Evolutionary conservation across 2,329 filamentous ascomycete genomes (phyloP).

Genomic region (Hypoxylon sp.): DNA sequence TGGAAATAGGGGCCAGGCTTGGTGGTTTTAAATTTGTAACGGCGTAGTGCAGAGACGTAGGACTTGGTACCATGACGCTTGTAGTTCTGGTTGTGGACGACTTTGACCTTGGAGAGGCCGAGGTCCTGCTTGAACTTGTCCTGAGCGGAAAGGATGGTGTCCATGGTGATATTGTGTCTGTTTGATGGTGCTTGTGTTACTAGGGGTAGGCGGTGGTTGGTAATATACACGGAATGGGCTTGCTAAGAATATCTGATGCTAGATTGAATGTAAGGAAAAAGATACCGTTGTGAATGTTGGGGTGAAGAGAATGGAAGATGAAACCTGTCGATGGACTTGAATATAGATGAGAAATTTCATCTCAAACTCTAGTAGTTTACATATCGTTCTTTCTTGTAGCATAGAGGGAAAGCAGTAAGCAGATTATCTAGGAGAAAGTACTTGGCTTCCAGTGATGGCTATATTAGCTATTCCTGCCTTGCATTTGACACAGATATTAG

Average conservation of each 20-base stretch:
- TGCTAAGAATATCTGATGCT: conserved; percentile 19
- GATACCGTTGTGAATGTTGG: conserved; percentile 6
- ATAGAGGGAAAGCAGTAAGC: conserved; percentile 6
- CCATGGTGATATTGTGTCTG: conserved; percentile 52
- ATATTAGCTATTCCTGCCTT: conserved; percentile 3
- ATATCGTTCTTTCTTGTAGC: conserved; percentile 24
- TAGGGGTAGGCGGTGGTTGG: conserved; percentile 6
- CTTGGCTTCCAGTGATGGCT: not conserved
- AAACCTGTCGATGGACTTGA: not conserved
- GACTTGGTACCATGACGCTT: conserved; percentile 72
- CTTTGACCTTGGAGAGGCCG: conserved; percentile 63
- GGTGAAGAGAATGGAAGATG: conserved; percentile 10
- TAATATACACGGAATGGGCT: conserved; percentile 24
- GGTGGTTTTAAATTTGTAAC: conserved; percentile 75
- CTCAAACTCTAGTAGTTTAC: conserved; percentile 4
- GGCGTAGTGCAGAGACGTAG: conserved; percentile 73
- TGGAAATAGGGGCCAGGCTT: conserved; percentile 73
- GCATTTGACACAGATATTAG: conserved; percentile 4
- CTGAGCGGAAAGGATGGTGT: conserved; percentile 56
- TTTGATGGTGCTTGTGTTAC: conserved; percentile 4
- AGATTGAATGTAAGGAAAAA: not conserved
- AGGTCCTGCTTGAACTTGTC: conserved; percentile 55
- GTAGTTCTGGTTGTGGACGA: conserved; percentile 73
- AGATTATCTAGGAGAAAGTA: not conserved
- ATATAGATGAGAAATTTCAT: not conserved